A percentile compares a stretch with the other conserved stretches of the same genome.
Evolutionary conservation across 345 rosid genomes (phyloP).

Genomic region (Sisymbrium altissimum): DNA sequence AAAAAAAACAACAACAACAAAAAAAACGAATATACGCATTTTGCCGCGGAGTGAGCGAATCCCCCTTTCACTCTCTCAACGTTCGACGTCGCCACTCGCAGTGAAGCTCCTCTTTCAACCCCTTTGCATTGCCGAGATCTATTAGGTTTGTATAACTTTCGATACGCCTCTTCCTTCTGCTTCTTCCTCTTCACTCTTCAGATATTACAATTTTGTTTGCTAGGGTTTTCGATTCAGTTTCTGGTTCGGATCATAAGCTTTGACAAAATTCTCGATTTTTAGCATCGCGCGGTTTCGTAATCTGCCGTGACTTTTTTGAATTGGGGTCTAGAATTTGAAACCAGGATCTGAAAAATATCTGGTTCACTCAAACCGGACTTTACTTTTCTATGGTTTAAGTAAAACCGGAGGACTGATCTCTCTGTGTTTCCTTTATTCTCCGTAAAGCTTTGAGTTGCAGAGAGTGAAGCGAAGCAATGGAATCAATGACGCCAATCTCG

Average conservation of each 20-base stretch:
- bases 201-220: neutral
- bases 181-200: too few relatives aligned
- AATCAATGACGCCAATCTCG: constrained; percentile 38
- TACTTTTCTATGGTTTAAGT: neutral
- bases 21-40: neutral
- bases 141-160: neutral
- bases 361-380: constrained; percentile 13
- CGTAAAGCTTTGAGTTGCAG: neutral
- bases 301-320: constrained; percentile 8
- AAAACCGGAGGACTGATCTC: constrained; percentile 1
- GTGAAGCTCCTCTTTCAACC: neutral
- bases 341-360: neutral
- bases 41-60: constrained; percentile 18
- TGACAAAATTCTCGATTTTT: too few relatives aligned
- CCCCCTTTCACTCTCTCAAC: neutral
- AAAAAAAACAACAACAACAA: neutral
- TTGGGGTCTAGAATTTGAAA: neutral
- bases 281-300: neutral
- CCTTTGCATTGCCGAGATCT: neutral
- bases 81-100: too few relatives aligned
- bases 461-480: constrained; percentile 34
- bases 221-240: neutral
- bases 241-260: neutral
- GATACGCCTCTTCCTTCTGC: too few relatives aligned
- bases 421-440: neutral